Evolutionary conservation across 2,329 filamentous ascomycete genomes (phyloP).

Genomic region (Acephala macrosclerotiorum): DNA sequence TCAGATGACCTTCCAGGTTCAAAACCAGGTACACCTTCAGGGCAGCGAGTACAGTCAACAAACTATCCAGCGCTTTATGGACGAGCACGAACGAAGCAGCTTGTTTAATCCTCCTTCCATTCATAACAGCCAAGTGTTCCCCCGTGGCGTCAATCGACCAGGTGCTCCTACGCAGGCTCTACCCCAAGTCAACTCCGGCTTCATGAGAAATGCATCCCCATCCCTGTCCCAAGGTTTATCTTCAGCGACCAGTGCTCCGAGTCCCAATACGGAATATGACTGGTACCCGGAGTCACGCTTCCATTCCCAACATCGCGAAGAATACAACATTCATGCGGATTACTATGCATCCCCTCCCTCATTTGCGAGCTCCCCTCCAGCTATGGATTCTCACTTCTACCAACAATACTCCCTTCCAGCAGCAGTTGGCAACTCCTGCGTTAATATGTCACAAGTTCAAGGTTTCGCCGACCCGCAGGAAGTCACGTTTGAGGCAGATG

Average conservation of each 20-base stretch:
- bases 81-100: slow-evolving; percentile 24
- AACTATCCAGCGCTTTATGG: slow-evolving; percentile 34
- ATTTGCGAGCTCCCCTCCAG: neutral
- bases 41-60: neutral
- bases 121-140: slow-evolving; percentile 9
- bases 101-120: slow-evolving; percentile 26
- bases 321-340: neutral
- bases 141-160: slow-evolving; percentile 9
- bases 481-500: slow-evolving; percentile 28
- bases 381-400: neutral
- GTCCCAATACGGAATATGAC: slow-evolving; percentile 33
- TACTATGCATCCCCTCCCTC: neutral
- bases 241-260: slow-evolving; percentile 32
- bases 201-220: slow-evolving; percentile 34
- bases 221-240: slow-evolving; percentile 37
- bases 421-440: slow-evolving; percentile 16
- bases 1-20: neutral
- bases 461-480: slow-evolving; percentile 36
- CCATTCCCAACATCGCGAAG: slow-evolving; percentile 1
- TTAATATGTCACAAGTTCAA: slow-evolving; percentile 42
- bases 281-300: slow-evolving; percentile 31
- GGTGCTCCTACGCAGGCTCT: slow-evolving; percentile 30
- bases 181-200: slow-evolving; percentile 21
- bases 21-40: neutral
- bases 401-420: slow-evolving; percentile 16